Conservation (phyloP, 2,329 filamentous ascomycete genomes). For the Ascochyta viciae-villosae region DNA sequence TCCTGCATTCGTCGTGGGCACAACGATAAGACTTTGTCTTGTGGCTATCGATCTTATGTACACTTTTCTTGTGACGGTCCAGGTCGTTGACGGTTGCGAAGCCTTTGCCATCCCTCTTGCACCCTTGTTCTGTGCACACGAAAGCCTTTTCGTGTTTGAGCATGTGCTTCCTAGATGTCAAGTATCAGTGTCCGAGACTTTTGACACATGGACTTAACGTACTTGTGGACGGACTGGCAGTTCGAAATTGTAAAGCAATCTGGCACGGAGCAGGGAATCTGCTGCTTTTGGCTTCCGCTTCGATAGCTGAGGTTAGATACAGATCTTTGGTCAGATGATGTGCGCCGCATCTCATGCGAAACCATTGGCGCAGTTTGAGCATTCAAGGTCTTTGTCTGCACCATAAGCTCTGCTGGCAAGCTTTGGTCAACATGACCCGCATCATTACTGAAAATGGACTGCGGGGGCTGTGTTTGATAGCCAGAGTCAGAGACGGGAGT, state of each 20-base stretch:
- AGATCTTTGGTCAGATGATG: constrained; percentile 33
- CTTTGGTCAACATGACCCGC: constrained; percentile 29
- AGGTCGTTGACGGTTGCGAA: constrained; percentile 85
- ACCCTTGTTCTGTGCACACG: constrained; percentile 66
- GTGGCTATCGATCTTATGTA: constrained; percentile 64
- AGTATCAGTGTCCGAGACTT: constrained; percentile 18
- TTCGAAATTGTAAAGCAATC: constrained; percentile 36
- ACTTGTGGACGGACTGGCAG: constrained; percentile 49
- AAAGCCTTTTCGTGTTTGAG: constrained; percentile 73
- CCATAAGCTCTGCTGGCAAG: constrained; percentile 24
- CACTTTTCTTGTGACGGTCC: constrained; percentile 76
- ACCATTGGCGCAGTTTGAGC: constrained; percentile 26
- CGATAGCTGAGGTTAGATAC: constrained; percentile 31
- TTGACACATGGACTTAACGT: constrained; percentile 16
- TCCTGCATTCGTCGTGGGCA: constrained; percentile 62
- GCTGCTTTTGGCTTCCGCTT: constrained; percentile 28
- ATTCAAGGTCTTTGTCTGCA: constrained; percentile 24
- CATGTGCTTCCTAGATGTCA: constrained; percentile 72
- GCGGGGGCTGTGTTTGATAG: constrained; percentile 38
- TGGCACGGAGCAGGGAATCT: constrained; percentile 18
- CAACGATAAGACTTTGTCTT: constrained; percentile 64
- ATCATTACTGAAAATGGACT: constrained; percentile 43
- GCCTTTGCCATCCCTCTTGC: constrained; percentile 64
- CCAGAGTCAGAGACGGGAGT: constrained; percentile 41
- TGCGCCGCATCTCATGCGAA: constrained; percentile 20